These are phyloP conservation scores for Xylogone sp. DNA, from an alignment of 2,329 filamentous ascomycete genomes.

Conservation along the genomic window DNA sequence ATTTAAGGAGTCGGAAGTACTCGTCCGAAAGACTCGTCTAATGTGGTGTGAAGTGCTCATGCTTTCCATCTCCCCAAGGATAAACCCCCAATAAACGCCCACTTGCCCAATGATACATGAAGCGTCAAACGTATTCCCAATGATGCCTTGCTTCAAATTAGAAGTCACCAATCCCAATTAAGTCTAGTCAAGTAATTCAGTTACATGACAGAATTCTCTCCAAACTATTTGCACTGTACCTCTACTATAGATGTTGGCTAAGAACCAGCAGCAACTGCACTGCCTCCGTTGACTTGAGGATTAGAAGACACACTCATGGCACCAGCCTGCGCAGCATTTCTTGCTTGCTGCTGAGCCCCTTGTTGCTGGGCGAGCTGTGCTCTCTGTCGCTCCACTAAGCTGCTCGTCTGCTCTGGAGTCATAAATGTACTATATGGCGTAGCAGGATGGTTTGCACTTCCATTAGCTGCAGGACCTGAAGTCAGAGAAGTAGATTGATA, in stretches of 20 bases:
- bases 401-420: constrained; percentile 29
- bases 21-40: background rate
- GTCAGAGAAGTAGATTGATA: constrained; percentile 16
- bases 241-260: background rate
- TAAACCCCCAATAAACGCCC: background rate
- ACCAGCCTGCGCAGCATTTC: constrained; percentile 22
- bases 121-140: background rate
- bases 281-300: constrained; percentile 20
- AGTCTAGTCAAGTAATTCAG: background rate
- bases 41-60: background rate
- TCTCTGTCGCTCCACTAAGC: constrained; percentile 32
- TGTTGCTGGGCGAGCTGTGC: constrained; percentile 31
- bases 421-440: constrained; percentile 22
- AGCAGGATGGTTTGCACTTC: background rate
- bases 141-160: background rate
- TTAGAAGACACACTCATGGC: constrained; percentile 17
- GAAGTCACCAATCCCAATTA: background rate
- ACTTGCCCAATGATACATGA: background rate
- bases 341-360: constrained; percentile 23
- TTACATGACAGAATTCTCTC: background rate
- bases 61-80: background rate
- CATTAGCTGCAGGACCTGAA: constrained; percentile 1
- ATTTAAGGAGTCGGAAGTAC: background rate
- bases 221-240: background rate
- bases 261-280: constrained; percentile 16